Base-by-base conservation (phyloP, 2,329 filamentous ascomycete species). In the Trichoderma cornu-damae region DNA sequence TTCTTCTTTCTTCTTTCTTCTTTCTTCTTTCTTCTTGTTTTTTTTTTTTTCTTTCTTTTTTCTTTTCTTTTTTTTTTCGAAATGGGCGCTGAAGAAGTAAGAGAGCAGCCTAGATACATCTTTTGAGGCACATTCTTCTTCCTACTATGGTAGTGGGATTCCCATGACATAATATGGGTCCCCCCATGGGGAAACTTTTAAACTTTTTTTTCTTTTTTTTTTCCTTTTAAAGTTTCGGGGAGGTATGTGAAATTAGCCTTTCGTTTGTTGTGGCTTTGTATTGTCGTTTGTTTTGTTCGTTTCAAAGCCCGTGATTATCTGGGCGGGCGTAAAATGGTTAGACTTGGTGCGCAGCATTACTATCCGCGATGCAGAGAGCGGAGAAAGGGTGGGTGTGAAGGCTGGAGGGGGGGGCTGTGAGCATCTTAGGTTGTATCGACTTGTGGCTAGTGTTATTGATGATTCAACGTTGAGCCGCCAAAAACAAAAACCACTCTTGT, bases 271-370 rank as follows among this genome's bases (percentile, higher is more conserved):
- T 22, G 14, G 24, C 18, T 32, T 47, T 16, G 8, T 37, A 11
- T 35, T 14, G 6, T 9, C 18, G 6, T 28, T n/a, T n/a, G 6
- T 52, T 34, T 24, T 43, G 20, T 34, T 20, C n/a, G n/a, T n/a
- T 30, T 44, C 9, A 51, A 32, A 24, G 37, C 30, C 32, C 16
- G 9, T 30, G 28, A 22, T 34, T 28, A 16, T 38, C 4, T 22
- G 24, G 52, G 42, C 43, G 16, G 52, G 52, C 52, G 52, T 47
- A 44, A 37, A n/a, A 38, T 55, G 52, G 42, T 47, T 55, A 55
- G 42, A 55, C 22, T 38, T 28, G 32, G 32, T 47, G 32, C 30
- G 52, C 42, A 37, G 43, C 43, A 38, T 55, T 30, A 42, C 37
- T 37, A 26, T 53, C 28, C 28, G 14, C 38, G 11, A 34, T n/a